Conservation (phyloP, 148 eudicot genomes). For the Rhododendron ovatum region DNA sequence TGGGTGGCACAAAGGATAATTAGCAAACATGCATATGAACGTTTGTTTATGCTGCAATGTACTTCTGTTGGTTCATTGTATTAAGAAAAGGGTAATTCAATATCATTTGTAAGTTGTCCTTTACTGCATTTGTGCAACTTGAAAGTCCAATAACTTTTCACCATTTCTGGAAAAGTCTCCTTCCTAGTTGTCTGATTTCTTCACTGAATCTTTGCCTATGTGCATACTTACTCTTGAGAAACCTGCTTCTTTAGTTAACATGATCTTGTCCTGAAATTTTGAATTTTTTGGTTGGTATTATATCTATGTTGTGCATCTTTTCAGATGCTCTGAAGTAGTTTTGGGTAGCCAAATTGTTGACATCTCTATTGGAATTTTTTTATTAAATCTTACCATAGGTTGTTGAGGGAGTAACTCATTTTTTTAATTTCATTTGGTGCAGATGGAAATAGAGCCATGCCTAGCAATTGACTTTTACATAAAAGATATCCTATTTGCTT, state of each 20-base stretch:
- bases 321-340: background rate
- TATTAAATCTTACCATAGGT: background rate
- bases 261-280: background rate
- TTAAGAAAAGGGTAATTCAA: too few relatives aligned
- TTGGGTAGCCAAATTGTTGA: background rate
- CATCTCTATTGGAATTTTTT: slow-evolving; percentile 4
- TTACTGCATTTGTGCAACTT: background rate
- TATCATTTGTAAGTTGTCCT: background rate
- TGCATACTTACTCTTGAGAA: background rate
- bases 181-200: slow-evolving; percentile 4
- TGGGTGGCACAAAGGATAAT: background rate
- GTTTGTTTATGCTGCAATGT: background rate
- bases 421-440: slow-evolving; percentile 28
- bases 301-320: background rate
- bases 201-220: background rate
- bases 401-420: slow-evolving; percentile 13
- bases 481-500: slow-evolving; percentile 52
- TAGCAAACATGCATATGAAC: background rate
- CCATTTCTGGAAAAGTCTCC: slow-evolving; percentile 8
- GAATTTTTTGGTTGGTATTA: background rate
- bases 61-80: background rate
- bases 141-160: background rate
- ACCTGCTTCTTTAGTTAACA: background rate
- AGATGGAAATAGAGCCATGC: slow-evolving; percentile 88
- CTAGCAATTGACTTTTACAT: slow-evolving; percentile 81